Evolutionary conservation across 108 stramenopile genomes (phyloP), one percentile per base, ranked within the genome.

Genomic region (Cylindrotheca closterium): DNA sequence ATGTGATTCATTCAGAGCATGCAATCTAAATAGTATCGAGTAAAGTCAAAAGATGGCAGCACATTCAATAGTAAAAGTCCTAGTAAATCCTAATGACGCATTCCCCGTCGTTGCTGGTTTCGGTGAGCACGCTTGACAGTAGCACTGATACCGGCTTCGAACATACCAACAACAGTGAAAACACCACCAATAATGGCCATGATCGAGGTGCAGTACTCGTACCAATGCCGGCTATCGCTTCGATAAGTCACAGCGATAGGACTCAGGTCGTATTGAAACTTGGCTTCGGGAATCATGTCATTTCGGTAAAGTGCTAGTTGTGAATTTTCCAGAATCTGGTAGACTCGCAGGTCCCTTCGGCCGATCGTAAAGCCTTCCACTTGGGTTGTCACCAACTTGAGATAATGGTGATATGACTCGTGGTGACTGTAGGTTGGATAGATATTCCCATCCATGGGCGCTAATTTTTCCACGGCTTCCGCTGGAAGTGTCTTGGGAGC

Each of bases 121-220:
- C 15, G 37, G 37, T 15, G 37, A 7, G 15, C 37, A 7, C 37
- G 37, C 37, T 42, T 53, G 51, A 68, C 50, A 7, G 56, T 55
- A 5, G 71, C 49, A 30, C 61, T 46, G 21, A 92, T 55, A 21
- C 71, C 60, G 3, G 78, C 78, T 58, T 96, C 92, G 34, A 98
- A 58, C 66, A 98, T 67, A 12, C 98, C 96, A 5, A 98, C 58
- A 12, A 97, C 85, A 8, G 98, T 97, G 73, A 98, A 98, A 4
- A 91, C 89, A 1, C 98, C 98, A 25, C 98, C 98, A 23, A 99
- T 79, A 33, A 97, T 94, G 15, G 98, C 97, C 73, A 95, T 81
- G 30, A 99, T 32, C 31, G 85, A 91, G 1, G 96, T 99, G 28
- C 96, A 37, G 64, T 97, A 99, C 30, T 97, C 96, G 63, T 99